A percentile compares a stretch with the other conserved stretches of the same genome.
phyloP scores from a whole-genome alignment of 306 rosid genomes.

The Begonia peltatifolia region DNA sequence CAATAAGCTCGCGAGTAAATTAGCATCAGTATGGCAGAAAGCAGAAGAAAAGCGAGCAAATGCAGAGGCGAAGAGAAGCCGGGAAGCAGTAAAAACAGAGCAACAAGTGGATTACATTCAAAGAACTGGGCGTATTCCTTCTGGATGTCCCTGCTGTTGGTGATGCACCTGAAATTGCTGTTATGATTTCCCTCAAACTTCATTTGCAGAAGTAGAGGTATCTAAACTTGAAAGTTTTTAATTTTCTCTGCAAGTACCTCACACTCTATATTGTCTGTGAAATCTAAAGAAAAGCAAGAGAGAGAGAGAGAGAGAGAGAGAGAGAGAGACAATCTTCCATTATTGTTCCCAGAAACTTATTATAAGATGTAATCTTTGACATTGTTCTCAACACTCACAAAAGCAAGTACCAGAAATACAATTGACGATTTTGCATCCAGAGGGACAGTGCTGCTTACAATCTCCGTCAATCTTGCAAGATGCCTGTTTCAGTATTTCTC shows the following conservation, averaged over 20 bases:
- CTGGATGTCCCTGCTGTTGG: conserved; percentile 48
- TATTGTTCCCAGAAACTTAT: too few relatives aligned
- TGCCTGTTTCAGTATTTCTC: too few relatives aligned
- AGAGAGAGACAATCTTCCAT: too few relatives aligned
- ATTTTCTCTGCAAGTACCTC: too few relatives aligned
- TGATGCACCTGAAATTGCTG: conserved; percentile 43
- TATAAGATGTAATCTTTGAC: too few relatives aligned
- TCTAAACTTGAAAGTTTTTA: too few relatives aligned
- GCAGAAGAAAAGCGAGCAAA: conserved; percentile 88
- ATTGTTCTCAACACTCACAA: conserved; percentile 1
- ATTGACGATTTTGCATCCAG: not conserved
- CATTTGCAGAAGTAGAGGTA: too few relatives aligned
- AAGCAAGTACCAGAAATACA: not conserved
- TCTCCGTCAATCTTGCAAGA: not conserved
- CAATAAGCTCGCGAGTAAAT: conserved; percentile 63
- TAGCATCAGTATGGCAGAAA: conserved; percentile 63
- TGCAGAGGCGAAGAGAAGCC: conserved; percentile 62
- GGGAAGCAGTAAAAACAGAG: conserved; percentile 40
- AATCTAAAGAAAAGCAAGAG: too few relatives aligned
- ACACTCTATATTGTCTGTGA: too few relatives aligned
- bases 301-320: too few relatives aligned
- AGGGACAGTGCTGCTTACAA: not conserved
- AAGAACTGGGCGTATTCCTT: too few relatives aligned
- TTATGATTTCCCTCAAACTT: not conserved
- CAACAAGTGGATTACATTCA: too few relatives aligned